Percentiles rank a stretch among this genome's conserved stretches.
phyloP scores from a whole-genome alignment of 495 filamentous ascomycete species.

The Rostrohypoxylon terebratum region DNA sequence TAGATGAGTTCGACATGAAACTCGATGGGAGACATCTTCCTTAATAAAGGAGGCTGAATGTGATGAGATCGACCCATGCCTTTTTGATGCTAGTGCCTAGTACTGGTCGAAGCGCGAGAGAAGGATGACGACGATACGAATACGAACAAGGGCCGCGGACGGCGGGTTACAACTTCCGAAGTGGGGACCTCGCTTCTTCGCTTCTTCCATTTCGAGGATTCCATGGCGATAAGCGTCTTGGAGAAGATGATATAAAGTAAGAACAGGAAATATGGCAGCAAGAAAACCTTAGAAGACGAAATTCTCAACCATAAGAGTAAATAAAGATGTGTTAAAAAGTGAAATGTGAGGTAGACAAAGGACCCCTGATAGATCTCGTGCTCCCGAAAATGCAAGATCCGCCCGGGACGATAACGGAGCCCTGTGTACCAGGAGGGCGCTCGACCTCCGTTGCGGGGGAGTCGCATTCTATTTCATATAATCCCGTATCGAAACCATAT shows the following conservation, averaged over 20 bases:
- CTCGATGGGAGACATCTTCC: background rate
- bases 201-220: background rate
- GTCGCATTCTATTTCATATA: background rate
- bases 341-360: background rate
- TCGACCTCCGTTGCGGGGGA: background rate
- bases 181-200: background rate
- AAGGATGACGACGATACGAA: slow-evolving; percentile 22
- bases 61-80: background rate
- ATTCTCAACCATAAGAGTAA: background rate
- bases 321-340: background rate
- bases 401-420: background rate
- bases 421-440: background rate
- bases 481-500: background rate
- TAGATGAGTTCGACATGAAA: background rate
- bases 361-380: background rate
- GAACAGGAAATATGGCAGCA: background rate
- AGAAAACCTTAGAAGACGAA: background rate
- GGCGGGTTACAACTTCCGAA: background rate
- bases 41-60: background rate
- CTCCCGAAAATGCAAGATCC: background rate
- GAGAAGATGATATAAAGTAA: background rate
- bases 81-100: background rate
- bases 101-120: background rate
- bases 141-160: slow-evolving; percentile 7
- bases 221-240: background rate